Conservation (phyloP, 192 early-diverging fungal species). For the Backusella luteola region DNA sequence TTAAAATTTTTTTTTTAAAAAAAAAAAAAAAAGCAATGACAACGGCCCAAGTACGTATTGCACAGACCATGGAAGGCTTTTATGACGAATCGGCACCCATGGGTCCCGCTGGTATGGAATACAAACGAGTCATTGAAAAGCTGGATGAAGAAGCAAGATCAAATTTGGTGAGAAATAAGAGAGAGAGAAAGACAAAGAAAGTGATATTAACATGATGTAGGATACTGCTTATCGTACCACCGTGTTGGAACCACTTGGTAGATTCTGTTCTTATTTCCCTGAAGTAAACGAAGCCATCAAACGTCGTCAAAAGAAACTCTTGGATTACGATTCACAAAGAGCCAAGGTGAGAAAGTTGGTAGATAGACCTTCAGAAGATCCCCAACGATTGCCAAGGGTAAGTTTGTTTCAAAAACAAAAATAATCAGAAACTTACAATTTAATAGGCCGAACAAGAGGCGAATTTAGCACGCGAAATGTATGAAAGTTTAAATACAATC, state of each 20-base stretch:
- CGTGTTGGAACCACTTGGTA: conserved; percentile 87
- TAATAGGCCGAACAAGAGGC: conserved; percentile 80
- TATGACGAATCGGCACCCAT: conserved; percentile 83
- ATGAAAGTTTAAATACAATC: conserved; percentile 78
- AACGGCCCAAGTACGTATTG: conserved; percentile 78
- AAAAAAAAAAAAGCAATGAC: conserved; percentile 65
- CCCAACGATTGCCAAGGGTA: conserved; percentile 58
- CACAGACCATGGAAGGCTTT: conserved; percentile 85
- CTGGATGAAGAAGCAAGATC: conserved; percentile 78
- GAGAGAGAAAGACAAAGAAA: background rate
- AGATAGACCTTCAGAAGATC: conserved; percentile 77
- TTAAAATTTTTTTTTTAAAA: background rate
- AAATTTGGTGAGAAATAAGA: conserved; percentile 66
- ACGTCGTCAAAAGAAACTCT: conserved; percentile 81
- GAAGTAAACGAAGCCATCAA: conserved; percentile 93
- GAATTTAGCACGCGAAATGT: conserved; percentile 69
- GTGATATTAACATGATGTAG: conserved; percentile 25
- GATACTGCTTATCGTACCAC: conserved; percentile 83
- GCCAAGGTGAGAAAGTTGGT: conserved; percentile 78
- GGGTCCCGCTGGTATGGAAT: conserved; percentile 72
- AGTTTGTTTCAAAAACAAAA: background rate
- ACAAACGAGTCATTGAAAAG: conserved; percentile 77
- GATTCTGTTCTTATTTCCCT: conserved; percentile 84
- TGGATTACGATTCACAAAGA: conserved; percentile 85
- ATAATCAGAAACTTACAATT: background rate